Base-by-base conservation (phyloP, 2,329 filamentous ascomycete genomes). In the Colletotrichum tropicale region DNA sequence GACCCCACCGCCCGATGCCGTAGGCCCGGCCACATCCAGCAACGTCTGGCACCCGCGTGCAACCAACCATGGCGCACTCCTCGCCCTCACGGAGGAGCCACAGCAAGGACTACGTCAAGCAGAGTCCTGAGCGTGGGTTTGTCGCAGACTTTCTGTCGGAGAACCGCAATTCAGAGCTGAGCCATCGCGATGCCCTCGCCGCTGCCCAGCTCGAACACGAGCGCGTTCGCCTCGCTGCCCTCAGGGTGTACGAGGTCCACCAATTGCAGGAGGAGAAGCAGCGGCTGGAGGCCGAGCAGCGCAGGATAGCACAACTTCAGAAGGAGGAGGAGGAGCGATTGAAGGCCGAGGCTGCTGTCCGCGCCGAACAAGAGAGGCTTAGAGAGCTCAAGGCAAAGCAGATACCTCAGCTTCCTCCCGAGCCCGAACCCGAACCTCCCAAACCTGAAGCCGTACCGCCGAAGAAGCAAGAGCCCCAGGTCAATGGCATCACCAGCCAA, bases 181-280 rank as follows among this genome's bases (percentile, higher is more conserved):
- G 87, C 71, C 93, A 95, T 81, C 88, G 89, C 74, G 90, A 92
- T 78, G 93, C 93, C 16, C 89, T 96, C 18, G 90, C 90, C 61
- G 89, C 90, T 62, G 93, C 93, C 6, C 91, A 91, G 65, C 87
- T 88, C 16, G 90, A 93, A 80, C 94, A 96, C 82, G 90, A 94
- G 48, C 88, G 90, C 32, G 89, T 96, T 13, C 88, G 89, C 32
- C 84, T 88, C 70, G 84, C 84, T 34, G 90, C 90, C 9, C 82
- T 90, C 43, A 84, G 86, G 18, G 87, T 88, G 8, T 88, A 86
- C 71, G 83, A 89, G 74, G 82, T 89, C 55, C 85, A 91, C 74
- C 84, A 88, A 74, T 79, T 88, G 18, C 82, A 87, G 67, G 84
- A 88, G 77, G 85, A 89, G 77, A 84, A 87, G 75, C 81, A 84